Base-by-base conservation (phyloP, 2,329 filamentous ascomycete species). In the Ophiostoma perfectum region DNA sequence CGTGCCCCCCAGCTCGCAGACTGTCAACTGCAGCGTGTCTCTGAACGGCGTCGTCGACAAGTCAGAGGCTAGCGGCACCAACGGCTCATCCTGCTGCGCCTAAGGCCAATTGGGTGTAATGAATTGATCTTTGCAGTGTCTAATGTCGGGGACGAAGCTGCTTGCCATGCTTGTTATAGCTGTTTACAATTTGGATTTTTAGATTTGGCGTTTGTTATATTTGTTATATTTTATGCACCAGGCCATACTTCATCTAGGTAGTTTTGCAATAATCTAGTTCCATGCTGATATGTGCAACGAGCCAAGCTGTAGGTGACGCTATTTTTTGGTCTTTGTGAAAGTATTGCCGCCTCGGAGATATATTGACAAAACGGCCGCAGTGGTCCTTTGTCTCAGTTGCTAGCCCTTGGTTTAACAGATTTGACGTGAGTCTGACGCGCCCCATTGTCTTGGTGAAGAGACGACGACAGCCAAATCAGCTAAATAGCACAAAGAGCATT, bases 1-100 rank as follows among this genome's bases (percentile, higher is more conserved):
- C 72, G 81, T 85, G 2, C 79, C 81, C 0, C 79, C 80, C 2
- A 80, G 78, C 68, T 78, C 74, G 67, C 81, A 83, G 74, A 77
- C 75, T 18, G 74, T 76, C 36, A 82, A 82, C 71, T 76, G 78
- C 62, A 78, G 77, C 62, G 77, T 78, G 1, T 65, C 68, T 27
- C 65, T 78, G 65, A 74, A 75, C 39, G 71, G 39, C 8, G 67
- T 65, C 8, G 62, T 68, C 2, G 67, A 68, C 27, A 52, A 41
- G 39, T n/a, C 27, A 36, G 38, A 47, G 66, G 44, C 14, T 12
- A 8, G n/a, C 7, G 39, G 5, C 36, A 55, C 18, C 27, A 58
- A 58, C 18, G 18, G 8, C 8, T 36, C 27, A 16, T 16, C 27
- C 9, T 63, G 60, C 60, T 63, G 60, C 27, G 60, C 39, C 9